phyloP scores from a whole-genome alignment of 176 grass and related monocot species.

The Cenchrus americanus region DNA sequence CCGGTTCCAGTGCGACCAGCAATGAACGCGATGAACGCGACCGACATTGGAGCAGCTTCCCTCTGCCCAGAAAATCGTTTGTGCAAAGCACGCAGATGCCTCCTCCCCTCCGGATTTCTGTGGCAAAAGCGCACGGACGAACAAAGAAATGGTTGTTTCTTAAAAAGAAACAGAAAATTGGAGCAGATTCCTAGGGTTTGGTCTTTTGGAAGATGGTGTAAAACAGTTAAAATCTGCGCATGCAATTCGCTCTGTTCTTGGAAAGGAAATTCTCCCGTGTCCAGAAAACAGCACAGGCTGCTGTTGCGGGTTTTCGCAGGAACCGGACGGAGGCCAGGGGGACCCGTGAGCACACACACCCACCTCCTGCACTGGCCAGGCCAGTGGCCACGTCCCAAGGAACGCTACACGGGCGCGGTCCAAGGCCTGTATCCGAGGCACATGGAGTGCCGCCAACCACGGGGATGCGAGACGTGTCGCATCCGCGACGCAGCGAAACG shows the following conservation, averaged over 20 bases:
- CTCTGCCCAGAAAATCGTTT: constrained; percentile 3
- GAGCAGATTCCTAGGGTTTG: neutral
- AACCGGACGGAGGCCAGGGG: neutral
- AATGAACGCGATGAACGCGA: too few relatives aligned
- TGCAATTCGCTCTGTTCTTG: neutral
- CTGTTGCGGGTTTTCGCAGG: neutral
- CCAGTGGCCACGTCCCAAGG: neutral
- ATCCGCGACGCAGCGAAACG: constrained; percentile 15
- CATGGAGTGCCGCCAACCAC: constrained; percentile 21
- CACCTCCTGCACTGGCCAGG: neutral
- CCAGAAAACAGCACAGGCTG: neutral
- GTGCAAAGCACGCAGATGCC: neutral
- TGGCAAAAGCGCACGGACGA: neutral
- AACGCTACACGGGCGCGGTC: neutral
- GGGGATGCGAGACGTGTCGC: constrained; percentile 29
- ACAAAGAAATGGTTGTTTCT: neutral
- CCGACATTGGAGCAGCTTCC: too few relatives aligned
- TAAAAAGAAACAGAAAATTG: neutral
- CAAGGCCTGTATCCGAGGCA: constrained; percentile 21
- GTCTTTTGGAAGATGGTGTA: too few relatives aligned
- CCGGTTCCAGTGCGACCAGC: too few relatives aligned
- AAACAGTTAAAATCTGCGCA: too few relatives aligned
- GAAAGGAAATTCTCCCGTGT: neutral
- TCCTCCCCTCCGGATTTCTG: neutral
- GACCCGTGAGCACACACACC: neutral